A percentile compares a stretch with the other conserved stretches of the same genome.
Conservation (phyloP, 352 stramenopile species). For the Globisporangium cystogenes region DNA sequence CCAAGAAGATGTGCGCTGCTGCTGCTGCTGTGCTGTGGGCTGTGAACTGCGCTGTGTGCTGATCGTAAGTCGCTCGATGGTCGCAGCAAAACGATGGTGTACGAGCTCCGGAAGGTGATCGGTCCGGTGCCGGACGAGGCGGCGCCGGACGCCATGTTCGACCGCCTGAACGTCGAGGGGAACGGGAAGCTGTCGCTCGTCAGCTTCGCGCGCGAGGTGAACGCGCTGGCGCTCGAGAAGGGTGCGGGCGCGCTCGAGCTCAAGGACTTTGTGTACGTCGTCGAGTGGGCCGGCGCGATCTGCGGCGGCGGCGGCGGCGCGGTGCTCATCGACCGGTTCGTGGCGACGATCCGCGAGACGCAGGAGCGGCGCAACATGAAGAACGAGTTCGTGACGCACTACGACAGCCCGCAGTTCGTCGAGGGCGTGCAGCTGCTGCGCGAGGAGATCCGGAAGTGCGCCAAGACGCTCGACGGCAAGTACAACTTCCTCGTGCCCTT, state of each 20-base stretch:
- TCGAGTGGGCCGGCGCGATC: conserved; percentile 70
- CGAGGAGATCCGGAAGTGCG: conserved; percentile 65
- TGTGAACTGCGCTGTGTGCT: neutral
- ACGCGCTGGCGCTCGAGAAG: conserved; percentile 49
- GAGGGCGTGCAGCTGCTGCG: conserved; percentile 66
- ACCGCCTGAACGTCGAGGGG: conserved; percentile 65
- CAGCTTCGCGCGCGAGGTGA: conserved; percentile 52
- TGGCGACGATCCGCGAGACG: conserved; percentile 59
- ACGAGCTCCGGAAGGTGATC: conserved; percentile 69
- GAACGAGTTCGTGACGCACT: conserved; percentile 77
- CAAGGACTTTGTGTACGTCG: conserved; percentile 69
- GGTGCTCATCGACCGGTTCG: conserved; percentile 71
- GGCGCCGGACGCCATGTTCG: conserved; percentile 45
- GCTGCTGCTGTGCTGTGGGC: neutral
- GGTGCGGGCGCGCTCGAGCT: conserved; percentile 42
- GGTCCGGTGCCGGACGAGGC: conserved; percentile 28
- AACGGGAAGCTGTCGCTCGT: conserved; percentile 66
- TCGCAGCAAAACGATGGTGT: conserved; percentile 44
- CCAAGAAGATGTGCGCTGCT: conserved; percentile 63
- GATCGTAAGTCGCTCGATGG: too few species aligned
- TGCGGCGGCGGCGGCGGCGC: conserved; percentile 53
- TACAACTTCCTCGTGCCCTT: conserved; percentile 73
- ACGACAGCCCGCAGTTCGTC: conserved; percentile 73
- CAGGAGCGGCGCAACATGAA: conserved; percentile 79
- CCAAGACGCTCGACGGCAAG: conserved; percentile 75